These are phyloP conservation scores for Fusarium globosum DNA, from an alignment of 2,329 filamentous ascomycete species.

Conservation along the genomic window DNA sequence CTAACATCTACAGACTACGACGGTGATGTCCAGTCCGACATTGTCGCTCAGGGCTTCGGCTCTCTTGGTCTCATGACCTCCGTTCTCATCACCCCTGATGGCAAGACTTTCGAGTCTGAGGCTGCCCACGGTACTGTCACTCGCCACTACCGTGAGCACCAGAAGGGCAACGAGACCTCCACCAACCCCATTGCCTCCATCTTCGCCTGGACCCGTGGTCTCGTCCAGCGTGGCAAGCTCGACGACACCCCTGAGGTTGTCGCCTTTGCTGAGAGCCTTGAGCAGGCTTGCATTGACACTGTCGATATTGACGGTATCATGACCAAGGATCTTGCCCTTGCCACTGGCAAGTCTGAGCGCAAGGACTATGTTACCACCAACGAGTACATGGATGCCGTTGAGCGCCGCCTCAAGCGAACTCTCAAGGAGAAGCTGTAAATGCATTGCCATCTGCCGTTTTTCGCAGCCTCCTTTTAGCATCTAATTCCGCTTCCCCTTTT, in stretches of 20 bases:
- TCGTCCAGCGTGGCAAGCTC: slow-evolving; percentile 91
- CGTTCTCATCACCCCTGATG: slow-evolving; percentile 94
- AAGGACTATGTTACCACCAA: slow-evolving; percentile 90
- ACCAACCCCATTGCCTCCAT: slow-evolving; percentile 99
- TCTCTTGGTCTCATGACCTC: slow-evolving; percentile 99
- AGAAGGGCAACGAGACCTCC: slow-evolving; percentile 96
- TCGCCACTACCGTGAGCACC: slow-evolving; percentile 98
- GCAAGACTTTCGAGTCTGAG: slow-evolving; percentile 97
- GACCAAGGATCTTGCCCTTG: slow-evolving; percentile 99
- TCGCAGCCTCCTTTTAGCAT: slow-evolving; percentile 4
- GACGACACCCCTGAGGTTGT: slow-evolving; percentile 93
- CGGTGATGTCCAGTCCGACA: slow-evolving; percentile 98
- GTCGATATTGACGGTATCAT: slow-evolving; percentile 95
- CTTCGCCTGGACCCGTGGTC: slow-evolving; percentile 97
- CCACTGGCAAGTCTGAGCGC: slow-evolving; percentile 87
- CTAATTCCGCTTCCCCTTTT: slow-evolving; percentile 22
- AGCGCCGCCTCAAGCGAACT: slow-evolving; percentile 84
- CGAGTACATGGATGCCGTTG: slow-evolving; percentile 92
- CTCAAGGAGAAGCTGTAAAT: slow-evolving; percentile 80
- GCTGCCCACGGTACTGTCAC: slow-evolving; percentile 98
- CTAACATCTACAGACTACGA: slow-evolving; percentile 80
- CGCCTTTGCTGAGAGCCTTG: slow-evolving; percentile 89
- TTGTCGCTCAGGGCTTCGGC: slow-evolving; percentile 97
- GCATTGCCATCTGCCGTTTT: slow-evolving; percentile 8
- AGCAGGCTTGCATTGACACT: slow-evolving; percentile 93